Evolutionary conservation across 306 rosid genomes (phyloP).

Genomic region (Leucaena leucocephala): DNA sequence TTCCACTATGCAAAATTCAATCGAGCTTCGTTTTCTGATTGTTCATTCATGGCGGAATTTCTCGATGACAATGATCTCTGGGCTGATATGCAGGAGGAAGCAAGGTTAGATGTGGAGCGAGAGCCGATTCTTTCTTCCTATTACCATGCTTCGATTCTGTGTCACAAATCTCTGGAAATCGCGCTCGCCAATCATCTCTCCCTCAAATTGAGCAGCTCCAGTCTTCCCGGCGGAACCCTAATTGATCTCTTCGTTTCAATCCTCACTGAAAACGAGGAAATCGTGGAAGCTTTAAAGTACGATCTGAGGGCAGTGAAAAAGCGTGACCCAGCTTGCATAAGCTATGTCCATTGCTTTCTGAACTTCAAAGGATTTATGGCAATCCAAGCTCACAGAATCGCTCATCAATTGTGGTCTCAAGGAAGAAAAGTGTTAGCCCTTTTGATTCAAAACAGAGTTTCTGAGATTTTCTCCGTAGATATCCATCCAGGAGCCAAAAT

Average conservation of each 20-base stretch:
- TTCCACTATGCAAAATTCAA: constrained; percentile 36
- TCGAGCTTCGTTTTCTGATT: constrained; percentile 35
- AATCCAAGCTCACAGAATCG: constrained; percentile 77
- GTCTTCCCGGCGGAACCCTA: constrained; percentile 53
- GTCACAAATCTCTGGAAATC: constrained; percentile 52
- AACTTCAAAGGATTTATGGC: constrained; percentile 85
- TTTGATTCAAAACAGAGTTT: constrained; percentile 76
- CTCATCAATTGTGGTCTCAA: constrained; percentile 69
- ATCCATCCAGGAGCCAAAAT: constrained; percentile 88
- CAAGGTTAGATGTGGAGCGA: constrained; percentile 50
- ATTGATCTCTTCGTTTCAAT: constrained; percentile 54
- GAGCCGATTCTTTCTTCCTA: constrained; percentile 71
- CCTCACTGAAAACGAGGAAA: constrained; percentile 40
- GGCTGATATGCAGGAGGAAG: constrained; percentile 71
- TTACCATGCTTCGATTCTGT: constrained; percentile 55
- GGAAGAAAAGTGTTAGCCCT: constrained; percentile 61
- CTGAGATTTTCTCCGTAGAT: constrained; percentile 79
- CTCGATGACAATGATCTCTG: constrained; percentile 47
- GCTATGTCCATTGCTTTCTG: constrained; percentile 71
- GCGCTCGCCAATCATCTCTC: constrained; percentile 70
- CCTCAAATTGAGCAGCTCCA: constrained; percentile 50
- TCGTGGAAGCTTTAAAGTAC: constrained; percentile 42
- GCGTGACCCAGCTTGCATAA: constrained; percentile 85
- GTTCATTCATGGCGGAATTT: neutral
- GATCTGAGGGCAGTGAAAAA: constrained; percentile 73